Conservation (phyloP, 2,329 filamentous ascomycete species). For the Ambrosiella cleistominuta region DNA sequence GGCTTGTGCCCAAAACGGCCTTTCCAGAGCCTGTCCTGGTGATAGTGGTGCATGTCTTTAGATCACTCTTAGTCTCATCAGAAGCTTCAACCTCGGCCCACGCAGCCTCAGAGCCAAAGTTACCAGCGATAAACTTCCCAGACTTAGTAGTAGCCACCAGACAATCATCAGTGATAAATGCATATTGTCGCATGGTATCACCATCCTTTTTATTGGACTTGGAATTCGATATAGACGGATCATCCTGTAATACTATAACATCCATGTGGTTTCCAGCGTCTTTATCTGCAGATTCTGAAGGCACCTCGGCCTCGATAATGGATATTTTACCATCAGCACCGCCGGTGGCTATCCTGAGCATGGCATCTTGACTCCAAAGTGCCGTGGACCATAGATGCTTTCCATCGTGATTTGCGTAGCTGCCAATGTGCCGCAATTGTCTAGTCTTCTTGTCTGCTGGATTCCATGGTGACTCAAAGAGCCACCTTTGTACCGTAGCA, state of each 20-base stretch:
- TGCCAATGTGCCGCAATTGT: conserved; percentile 33
- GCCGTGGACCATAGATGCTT: conserved; percentile 82
- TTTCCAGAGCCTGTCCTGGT: conserved; percentile 22
- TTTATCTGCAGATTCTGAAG: background rate
- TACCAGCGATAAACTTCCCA: conserved; percentile 38
- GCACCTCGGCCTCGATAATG: conserved; percentile 22
- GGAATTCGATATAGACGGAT: background rate
- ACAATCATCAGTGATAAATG: conserved; percentile 35
- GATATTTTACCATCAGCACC: conserved; percentile 64
- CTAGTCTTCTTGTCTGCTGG: conserved; percentile 5
- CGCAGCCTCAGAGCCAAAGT: conserved; percentile 17
- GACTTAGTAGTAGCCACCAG: conserved; percentile 42
- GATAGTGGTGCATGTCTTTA: conserved; percentile 32
- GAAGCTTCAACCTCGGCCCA: conserved; percentile 29
- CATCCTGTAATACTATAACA: conserved; percentile 5
- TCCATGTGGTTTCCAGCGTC: conserved; percentile 9
- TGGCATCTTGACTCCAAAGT: conserved; percentile 19
- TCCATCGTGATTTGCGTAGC: conserved; percentile 52
- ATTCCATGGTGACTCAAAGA: conserved; percentile 25
- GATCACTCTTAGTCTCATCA: conserved; percentile 20
- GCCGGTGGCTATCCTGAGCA: conserved; percentile 45
- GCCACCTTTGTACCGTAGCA: conserved; percentile 58
- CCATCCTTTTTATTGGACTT: background rate
- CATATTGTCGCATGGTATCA: conserved; percentile 42
- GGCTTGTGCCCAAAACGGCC: conserved; percentile 32